Evolutionary conservation across 352 stramenopile genomes (phyloP), one percentile per base, ranked within the genome.

Genomic region (Globisporangium alternatum): DNA sequence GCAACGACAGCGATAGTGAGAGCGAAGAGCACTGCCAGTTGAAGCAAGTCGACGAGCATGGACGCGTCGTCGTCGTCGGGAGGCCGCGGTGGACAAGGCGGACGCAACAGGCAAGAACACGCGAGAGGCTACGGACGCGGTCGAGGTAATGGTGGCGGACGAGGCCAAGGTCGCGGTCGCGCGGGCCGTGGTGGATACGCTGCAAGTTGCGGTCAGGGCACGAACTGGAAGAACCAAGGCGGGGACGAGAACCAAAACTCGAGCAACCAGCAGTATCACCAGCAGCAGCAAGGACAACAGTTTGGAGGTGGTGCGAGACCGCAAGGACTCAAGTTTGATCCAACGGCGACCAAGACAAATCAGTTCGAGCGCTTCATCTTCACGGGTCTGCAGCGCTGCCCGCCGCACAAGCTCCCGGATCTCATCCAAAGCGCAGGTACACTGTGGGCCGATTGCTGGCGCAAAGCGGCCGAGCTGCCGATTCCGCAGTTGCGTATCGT

Each of bases 371-470:
- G 77, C 33, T 91, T 89, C 39, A 67, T 91, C 33, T 66, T 72
- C 15, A 66, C 59, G 3, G 69, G 72, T 19, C 66, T 91, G 13
- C 69, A 71, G 39, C 66, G 55, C 1, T 88, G 78, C 47, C 64
- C 77, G 5, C 75, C 81, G 2, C 67, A 83, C 17, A 71, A 71
- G 21, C 66, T 91, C 13, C 64, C 69, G 45, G 49, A 72, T 51
- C 63, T 68, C 2, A 72, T 89, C 8, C 59, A 70, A 2, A 62
- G 76, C 0, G 49, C 71, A 41, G 62, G 77, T 30, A 69, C 74
- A 47, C 45, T 69, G 39, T 91, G 82, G 82, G 63, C 66, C 8
- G 75, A 70, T 37, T 79, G 79, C 62, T 91, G 82, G 82, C 70
- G 72, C 43, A 59, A 67, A 7, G 68, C 65, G 0, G 66, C 64